Evolutionary conservation across 768 basidiomycete species (phyloP).

Genomic region (Paxillus ammoniavirescens): DNA sequence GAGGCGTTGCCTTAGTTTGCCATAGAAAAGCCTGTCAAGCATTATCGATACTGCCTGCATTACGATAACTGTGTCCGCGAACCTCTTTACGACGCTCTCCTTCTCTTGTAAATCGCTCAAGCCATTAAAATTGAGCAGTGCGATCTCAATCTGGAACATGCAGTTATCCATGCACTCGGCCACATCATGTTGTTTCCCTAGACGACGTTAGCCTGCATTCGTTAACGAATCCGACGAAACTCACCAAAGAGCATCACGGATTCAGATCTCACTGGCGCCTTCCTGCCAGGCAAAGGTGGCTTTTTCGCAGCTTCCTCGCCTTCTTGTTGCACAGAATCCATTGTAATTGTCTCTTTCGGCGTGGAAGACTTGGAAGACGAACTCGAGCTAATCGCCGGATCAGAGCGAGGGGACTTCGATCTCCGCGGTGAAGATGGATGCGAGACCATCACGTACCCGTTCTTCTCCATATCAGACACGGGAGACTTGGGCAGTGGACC

Average conservation of each 20-base stretch:
- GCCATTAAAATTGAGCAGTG: slow-evolving; percentile 69
- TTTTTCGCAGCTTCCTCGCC: slow-evolving; percentile 39
- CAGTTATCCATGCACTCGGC: slow-evolving; percentile 99
- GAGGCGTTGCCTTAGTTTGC: slow-evolving; percentile 73
- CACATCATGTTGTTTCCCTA: slow-evolving; percentile 96
- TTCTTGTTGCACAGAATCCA: slow-evolving; percentile 19
- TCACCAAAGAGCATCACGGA: slow-evolving; percentile 91
- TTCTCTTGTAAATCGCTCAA: slow-evolving; percentile 43
- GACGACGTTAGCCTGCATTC: slow-evolving; percentile 1
- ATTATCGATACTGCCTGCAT: background rate
- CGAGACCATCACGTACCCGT: slow-evolving; percentile 42
- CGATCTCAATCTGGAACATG: slow-evolving; percentile 97
- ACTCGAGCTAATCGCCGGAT: slow-evolving; percentile 28
- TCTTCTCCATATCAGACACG: slow-evolving; percentile 37
- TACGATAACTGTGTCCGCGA: background rate
- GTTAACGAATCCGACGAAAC: slow-evolving; percentile 17
- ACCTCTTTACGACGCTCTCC: slow-evolving; percentile 88
- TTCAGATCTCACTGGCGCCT: slow-evolving; percentile 52
- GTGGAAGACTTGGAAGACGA: slow-evolving; percentile 22
- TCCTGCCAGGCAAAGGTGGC: slow-evolving; percentile 57
- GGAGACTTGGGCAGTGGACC: slow-evolving; percentile 29
- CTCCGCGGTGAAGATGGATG: slow-evolving; percentile 35
- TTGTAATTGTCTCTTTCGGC: slow-evolving; percentile 32
- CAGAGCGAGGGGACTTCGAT: slow-evolving; percentile 35
- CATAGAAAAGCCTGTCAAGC: slow-evolving; percentile 75